A percentile compares a stretch with the other conserved stretches of the same genome.
Conservation (phyloP, 202 grass and related monocot genomes). For the Saccharum hybrid region DNA sequence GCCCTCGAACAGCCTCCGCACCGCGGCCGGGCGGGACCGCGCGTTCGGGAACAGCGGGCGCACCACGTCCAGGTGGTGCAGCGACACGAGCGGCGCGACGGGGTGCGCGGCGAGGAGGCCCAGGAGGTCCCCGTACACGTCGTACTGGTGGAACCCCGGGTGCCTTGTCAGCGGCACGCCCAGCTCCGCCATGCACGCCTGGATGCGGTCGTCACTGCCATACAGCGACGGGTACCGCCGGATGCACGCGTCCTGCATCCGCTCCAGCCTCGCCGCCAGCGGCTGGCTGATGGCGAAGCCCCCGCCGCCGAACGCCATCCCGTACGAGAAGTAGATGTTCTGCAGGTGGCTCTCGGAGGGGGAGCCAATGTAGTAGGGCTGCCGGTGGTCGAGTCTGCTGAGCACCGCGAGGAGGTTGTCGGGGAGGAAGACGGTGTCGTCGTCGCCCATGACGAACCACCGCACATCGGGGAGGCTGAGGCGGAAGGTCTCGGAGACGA, state of each 20-base stretch:
- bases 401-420: constrained; percentile 82
- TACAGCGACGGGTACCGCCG: constrained; percentile 80
- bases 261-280: constrained; percentile 59
- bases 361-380: constrained; percentile 91
- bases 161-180: constrained; percentile 84
- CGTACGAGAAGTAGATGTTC: constrained; percentile 96
- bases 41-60: constrained; percentile 64
- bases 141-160: constrained; percentile 90
- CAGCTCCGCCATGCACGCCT: constrained; percentile 97
- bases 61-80: constrained; percentile 92
- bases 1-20: constrained; percentile 71
- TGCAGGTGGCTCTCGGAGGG: constrained; percentile 93
- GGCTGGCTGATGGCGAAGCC: constrained; percentile 89
- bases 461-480: constrained; percentile 66
- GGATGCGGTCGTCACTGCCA: constrained; percentile 92
- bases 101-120: constrained; percentile 86
- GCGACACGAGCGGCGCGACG: constrained; percentile 72
- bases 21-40: constrained; percentile 46
- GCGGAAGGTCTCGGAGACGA: constrained; percentile 93
- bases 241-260: constrained; percentile 81
- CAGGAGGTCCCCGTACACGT: constrained; percentile 85
- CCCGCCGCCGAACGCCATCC: constrained; percentile 93
- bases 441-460: constrained; percentile 98
- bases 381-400: constrained; percentile 68
- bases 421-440: constrained; percentile 88